Evolutionary conservation across 352 stramenopile genomes (phyloP).

Genomic region (Globisporangium perplexum): DNA sequence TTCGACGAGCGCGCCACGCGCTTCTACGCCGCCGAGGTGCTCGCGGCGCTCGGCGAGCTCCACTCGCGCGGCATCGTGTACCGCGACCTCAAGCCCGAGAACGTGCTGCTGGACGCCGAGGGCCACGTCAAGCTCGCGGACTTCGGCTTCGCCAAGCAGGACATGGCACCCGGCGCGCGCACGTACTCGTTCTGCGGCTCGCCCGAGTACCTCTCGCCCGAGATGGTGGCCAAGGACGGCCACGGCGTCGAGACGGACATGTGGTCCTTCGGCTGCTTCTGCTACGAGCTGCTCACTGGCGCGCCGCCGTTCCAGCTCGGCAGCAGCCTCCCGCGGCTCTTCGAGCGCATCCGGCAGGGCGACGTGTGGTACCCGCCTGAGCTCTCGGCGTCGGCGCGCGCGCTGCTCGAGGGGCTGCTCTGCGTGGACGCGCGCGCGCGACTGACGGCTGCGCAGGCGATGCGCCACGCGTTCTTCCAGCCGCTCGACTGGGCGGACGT

Average conservation of each 20-base stretch:
- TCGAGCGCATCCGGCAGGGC: slow-evolving; percentile 51
- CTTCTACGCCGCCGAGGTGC: slow-evolving; percentile 81
- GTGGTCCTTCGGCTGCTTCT: slow-evolving; percentile 86
- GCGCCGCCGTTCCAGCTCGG: slow-evolving; percentile 59
- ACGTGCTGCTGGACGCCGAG: slow-evolving; percentile 67
- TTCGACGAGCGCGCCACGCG: slow-evolving; percentile 54
- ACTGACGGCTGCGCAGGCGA: slow-evolving; percentile 55
- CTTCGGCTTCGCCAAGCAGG: slow-evolving; percentile 80
- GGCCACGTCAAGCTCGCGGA: slow-evolving; percentile 80
- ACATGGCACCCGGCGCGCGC: slow-evolving; percentile 43
- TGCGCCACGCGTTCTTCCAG: slow-evolving; percentile 73
- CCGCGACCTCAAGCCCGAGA: slow-evolving; percentile 73
- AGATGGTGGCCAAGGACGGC: slow-evolving; percentile 72
- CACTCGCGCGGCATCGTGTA: slow-evolving; percentile 65
- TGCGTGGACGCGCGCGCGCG: slow-evolving; percentile 36
- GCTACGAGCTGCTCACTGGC: slow-evolving; percentile 74
- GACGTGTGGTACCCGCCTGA: slow-evolving; percentile 66
- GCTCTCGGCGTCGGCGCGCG: slow-evolving; percentile 34
- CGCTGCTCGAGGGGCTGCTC: slow-evolving; percentile 49
- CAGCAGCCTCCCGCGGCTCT: slow-evolving; percentile 57
- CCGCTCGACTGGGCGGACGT: slow-evolving; percentile 64
- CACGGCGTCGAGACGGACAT: slow-evolving; percentile 79
- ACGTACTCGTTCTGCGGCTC: slow-evolving; percentile 84
- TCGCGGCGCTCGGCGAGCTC: slow-evolving; percentile 44
- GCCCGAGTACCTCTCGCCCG: slow-evolving; percentile 79